Evolutionary conservation across 768 basidiomycete genomes (phyloP).

Genomic region (Crepidotus variabilis): DNA sequence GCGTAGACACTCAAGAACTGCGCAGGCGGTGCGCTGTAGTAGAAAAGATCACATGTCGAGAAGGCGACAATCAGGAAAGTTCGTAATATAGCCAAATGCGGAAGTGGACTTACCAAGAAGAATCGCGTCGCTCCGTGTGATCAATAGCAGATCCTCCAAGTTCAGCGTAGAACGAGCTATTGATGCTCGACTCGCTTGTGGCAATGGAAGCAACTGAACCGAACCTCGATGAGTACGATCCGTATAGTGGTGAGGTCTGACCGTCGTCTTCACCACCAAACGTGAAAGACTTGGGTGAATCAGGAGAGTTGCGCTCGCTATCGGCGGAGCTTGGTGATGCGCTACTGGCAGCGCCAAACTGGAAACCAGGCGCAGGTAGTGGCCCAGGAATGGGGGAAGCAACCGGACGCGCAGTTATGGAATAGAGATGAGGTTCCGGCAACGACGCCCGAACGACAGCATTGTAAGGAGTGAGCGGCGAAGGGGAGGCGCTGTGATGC

Average conservation of each 20-base stretch:
- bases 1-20: too few species aligned
- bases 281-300: constrained; percentile 41
- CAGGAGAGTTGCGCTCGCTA: constrained; percentile 55
- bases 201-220: constrained; percentile 58
- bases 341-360: constrained; percentile 53
- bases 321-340: constrained; percentile 45
- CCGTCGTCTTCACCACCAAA: constrained; percentile 50
- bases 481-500: constrained; percentile 36
- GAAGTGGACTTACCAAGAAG: constrained; percentile 31
- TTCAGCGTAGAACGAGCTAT: constrained; percentile 29
- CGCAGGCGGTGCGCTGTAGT: neutral
- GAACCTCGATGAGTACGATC: constrained; percentile 53
- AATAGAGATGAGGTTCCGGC: constrained; percentile 48
- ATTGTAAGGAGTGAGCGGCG: constrained; percentile 39
- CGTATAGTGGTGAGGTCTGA: constrained; percentile 49
- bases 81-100: neutral
- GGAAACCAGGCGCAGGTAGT: constrained; percentile 58
- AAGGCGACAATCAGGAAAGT: constrained; percentile 10
- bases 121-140: constrained; percentile 31
- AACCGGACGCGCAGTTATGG: constrained; percentile 43
- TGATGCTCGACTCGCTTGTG: constrained; percentile 55
- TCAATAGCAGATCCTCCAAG: constrained; percentile 21
- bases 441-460: constrained; percentile 38
- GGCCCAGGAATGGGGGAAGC: constrained; percentile 50
- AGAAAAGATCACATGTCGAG: neutral